Base-by-base conservation (phyloP, 345 rosid species). In the Arabidopsis arenosa region DNA sequence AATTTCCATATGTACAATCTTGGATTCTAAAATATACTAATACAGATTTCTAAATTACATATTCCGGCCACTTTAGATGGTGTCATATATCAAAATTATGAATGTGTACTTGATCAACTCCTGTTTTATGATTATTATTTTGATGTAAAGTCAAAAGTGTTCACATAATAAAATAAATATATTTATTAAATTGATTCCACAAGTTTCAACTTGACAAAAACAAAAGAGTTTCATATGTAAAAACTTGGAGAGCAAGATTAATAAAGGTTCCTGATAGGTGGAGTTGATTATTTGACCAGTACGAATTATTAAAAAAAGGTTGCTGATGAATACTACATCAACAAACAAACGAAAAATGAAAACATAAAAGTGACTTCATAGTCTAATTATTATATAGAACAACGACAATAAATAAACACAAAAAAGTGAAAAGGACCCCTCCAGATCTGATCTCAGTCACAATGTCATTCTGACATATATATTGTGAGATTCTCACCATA, bases 171-270 rank as follows among this genome's bases (percentile, higher is more conserved):
- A 48, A 28, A 40, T 3, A 41, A 14, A 9, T 13, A 9, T 41
- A 18, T 48, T 3, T 30, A 65, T 68, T 30, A 68, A 7, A n/a
- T 9, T 43, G 52, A 44, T 76, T 70, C 65, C 51, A 35, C 23
- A 26, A n/a, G 58, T 60, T 23, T 55, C 57, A 39, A 74, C 66
- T 74, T 74, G 78, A 74, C 66, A 8, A 54, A 17, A 21, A 48
- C 54, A 63, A 14, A 21, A 39, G 9, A 44, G 23, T 12, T 44
- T 13, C 28, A 15, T 37, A 37, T 62, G 56, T 15, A 54, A 11
- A 63, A 63, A 57, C 80, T 70, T 70, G 71, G 40, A 6, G 80
- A 64, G 66, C 72, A 77, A 77, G 80, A 77, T 70, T 40, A 21
- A 11, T n/a, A 62, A 39, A 45, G 75, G 53, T 44, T 70, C 59